Percentiles rank a stretch among this genome's conserved stretches.
Evolutionary conservation across 352 stramenopile genomes (phyloP).

Genomic region (Globisporangium perplexum): DNA sequence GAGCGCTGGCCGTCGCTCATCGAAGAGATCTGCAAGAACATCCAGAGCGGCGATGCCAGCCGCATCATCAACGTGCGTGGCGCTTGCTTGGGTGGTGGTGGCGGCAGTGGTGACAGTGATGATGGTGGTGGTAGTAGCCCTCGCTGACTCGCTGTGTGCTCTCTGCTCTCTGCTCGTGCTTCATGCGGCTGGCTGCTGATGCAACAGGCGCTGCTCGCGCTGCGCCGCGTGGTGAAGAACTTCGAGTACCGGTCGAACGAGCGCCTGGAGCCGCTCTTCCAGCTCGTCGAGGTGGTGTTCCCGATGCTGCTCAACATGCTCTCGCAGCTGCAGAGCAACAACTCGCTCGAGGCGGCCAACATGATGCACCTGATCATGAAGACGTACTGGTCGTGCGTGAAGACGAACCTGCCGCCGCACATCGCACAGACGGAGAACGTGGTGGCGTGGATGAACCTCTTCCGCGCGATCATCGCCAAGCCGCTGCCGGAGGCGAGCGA

Average conservation of each 20-base stretch:
- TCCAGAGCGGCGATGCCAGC: constrained; percentile 84
- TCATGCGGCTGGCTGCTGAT: too few species aligned
- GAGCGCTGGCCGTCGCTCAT: constrained; percentile 91
- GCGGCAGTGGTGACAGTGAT: too few species aligned
- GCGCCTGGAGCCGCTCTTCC: constrained; percentile 84
- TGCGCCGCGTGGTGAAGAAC: constrained; percentile 96
- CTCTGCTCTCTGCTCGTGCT: neutral
- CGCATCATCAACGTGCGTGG: constrained; percentile 66
- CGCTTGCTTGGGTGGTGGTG: constrained; percentile 5
- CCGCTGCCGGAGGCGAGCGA: constrained; percentile 86
- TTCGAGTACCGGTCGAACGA: constrained; percentile 96
- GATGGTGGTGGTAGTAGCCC: constrained; percentile 42
- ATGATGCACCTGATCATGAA: constrained; percentile 96
- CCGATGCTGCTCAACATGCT: constrained; percentile 92
- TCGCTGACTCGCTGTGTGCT: neutral
- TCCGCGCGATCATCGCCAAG: constrained; percentile 85
- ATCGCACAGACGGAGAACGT: constrained; percentile 84
- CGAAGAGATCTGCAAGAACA: constrained; percentile 84
- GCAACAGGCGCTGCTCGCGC: constrained; percentile 79
- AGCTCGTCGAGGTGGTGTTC: constrained; percentile 92
- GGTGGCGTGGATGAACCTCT: constrained; percentile 92
- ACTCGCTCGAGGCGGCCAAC: constrained; percentile 90
- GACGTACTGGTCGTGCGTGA: constrained; percentile 97
- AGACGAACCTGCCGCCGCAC: constrained; percentile 90
- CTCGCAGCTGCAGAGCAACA: constrained; percentile 70